Base-by-base conservation (phyloP, 2,329 filamentous ascomycete genomes). In the Daldinia sp. region DNA sequence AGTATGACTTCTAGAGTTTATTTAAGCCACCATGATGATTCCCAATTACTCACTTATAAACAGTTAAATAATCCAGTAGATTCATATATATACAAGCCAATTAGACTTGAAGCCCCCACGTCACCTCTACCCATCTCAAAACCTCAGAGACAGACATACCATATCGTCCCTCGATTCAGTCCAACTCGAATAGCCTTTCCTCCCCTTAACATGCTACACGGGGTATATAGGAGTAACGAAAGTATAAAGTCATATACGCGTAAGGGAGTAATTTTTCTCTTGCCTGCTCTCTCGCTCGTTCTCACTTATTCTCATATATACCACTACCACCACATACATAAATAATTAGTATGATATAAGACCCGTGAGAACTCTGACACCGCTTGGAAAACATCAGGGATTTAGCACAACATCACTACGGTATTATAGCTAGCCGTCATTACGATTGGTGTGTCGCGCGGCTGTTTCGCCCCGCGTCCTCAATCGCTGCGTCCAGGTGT, bases 401-500 rank as follows among this genome's bases (percentile, higher is more conserved):
- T 27, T 53, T 21, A 21, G 55, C 37, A 54, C 23, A 34, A 29
- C 45, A 45, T 29, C 29, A 43, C 39, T n/a, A 27, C 21, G 27
- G n/a, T 30, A 15, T 21, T 48, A 11, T 5, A 10, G 17, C 4
- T 48, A 7, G 25, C 21, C 21, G 11, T 13, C 27, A 19, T 48
- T 49, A 54, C 29, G 61, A 21, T 48, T 56, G 43, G 3, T 56
- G 47, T 51, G 50, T 34, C 23, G 41, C 3, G 11, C 56, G 55
- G 27, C 62, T 61, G 21, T 35, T 56, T 9, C 64, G 60, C 11
- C 73, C 78, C 3, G 78, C 79, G 54, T 79, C 78, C 72, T 83
- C 82, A 69, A 87, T 87, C 27, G 83, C 85, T 11, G 78, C 82
- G 57, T 87, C 85, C 32, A 88, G 76, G 63, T 83, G 80, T 62